Conservation (phyloP, 495 filamentous ascomycete genomes). For the Xylaria intraflava region DNA sequence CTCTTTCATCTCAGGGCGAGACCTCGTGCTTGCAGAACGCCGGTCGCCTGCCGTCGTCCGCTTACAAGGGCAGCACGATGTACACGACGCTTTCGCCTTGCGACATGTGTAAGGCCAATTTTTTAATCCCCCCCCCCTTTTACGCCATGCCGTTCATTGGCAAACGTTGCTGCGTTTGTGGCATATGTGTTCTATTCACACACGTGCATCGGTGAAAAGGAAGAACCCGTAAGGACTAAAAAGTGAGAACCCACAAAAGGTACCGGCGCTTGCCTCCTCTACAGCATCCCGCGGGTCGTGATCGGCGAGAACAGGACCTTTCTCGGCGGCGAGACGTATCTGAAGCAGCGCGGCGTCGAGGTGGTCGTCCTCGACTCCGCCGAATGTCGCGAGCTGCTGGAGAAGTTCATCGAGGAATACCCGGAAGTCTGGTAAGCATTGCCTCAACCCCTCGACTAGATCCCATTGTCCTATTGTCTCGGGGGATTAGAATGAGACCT, state of each 20-base stretch:
- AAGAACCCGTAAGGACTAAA: neutral
- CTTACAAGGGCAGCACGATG: conserved; percentile 69
- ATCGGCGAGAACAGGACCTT: conserved; percentile 81
- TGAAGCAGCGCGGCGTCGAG: conserved; percentile 65
- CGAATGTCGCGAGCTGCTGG: conserved; percentile 69
- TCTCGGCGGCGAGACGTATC: conserved; percentile 67
- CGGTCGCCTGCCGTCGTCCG: conserved; percentile 63
- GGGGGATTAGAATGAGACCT: neutral
- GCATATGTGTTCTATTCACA: neutral
- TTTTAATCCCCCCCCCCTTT: too few species aligned
- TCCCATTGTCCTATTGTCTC: conserved; percentile 5
- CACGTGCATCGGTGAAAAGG: neutral
- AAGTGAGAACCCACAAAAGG: conserved; percentile 10
- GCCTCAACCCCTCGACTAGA: neutral
- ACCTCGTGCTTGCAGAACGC: conserved; percentile 74
- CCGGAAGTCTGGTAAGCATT: conserved; percentile 64
- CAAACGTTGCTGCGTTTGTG: too few species aligned
- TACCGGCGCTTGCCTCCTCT: conserved; percentile 71
- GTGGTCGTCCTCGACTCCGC: conserved; percentile 63
- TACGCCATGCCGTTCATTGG: neutral
- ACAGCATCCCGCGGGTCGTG: conserved; percentile 73
- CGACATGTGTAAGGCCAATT: conserved; percentile 64
- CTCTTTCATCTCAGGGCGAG: conserved; percentile 53
- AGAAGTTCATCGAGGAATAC: conserved; percentile 66
- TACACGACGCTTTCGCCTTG: conserved; percentile 85